Conservation (phyloP, 1,284 basidiomycete species). For the Apiotrichum veenhuisii region DNA sequence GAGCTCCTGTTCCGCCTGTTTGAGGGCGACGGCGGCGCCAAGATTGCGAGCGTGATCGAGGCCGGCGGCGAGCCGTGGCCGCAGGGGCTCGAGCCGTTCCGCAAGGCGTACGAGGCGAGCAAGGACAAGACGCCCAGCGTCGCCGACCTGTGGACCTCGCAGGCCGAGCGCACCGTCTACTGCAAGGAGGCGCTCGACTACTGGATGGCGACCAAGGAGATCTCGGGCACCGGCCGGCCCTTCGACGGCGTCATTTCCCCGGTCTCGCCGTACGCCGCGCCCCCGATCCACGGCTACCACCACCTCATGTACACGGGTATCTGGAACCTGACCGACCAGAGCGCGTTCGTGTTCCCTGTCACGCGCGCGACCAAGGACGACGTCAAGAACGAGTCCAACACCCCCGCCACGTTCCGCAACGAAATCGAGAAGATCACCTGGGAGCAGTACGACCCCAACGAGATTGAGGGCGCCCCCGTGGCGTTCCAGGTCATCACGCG, state of each 20-base stretch:
- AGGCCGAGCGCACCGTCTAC: conserved; percentile 30
- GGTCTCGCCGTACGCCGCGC: conserved; percentile 27
- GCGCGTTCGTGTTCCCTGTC: conserved; percentile 62
- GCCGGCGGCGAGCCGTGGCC: conserved; percentile 35
- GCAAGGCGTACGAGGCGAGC: conserved; percentile 16
- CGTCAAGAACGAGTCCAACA: conserved; percentile 39
- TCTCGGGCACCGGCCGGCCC: conserved; percentile 37
- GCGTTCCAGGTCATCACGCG: conserved; percentile 65
- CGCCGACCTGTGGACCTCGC: conserved; percentile 31
- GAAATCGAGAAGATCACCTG: conserved; percentile 55
- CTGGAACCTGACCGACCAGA: conserved; percentile 41
- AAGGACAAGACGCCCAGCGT: conserved; percentile 21
- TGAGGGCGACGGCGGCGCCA: conserved; percentile 39
- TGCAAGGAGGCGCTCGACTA: conserved; percentile 30
- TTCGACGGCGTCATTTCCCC: conserved; percentile 41
- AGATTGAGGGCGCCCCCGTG: conserved; percentile 61
- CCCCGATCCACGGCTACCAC: conserved; percentile 27
- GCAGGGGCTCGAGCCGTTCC: conserved; percentile 22
- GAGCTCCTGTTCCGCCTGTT: conserved; percentile 33
- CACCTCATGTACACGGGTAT: conserved; percentile 39
- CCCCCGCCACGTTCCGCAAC: conserved; percentile 51
- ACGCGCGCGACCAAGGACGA: conserved; percentile 56
- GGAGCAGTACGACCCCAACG: conserved; percentile 59
- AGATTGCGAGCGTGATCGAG: conserved; percentile 31
- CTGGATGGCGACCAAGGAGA: conserved; percentile 28